These are phyloP conservation scores for Ophiostoma fasciatum DNA, from an alignment of 2,329 filamentous ascomycete species.

Conservation along the genomic window DNA sequence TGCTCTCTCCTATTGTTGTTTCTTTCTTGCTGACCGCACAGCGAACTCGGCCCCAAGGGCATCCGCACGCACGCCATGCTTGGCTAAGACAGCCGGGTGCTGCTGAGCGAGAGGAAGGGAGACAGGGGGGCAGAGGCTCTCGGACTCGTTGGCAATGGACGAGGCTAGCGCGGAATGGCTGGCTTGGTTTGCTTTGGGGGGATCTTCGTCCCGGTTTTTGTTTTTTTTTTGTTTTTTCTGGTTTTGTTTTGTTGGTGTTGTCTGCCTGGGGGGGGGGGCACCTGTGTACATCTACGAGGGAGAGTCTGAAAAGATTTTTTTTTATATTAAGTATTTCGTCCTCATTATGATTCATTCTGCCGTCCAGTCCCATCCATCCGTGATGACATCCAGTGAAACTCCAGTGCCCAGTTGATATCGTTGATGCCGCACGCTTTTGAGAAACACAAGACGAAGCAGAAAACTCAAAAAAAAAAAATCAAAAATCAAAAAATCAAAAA, in stretches of 20 bases:
- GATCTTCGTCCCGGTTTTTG: not conserved
- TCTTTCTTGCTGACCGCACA: conserved; percentile 15
- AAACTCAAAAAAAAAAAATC: not conserved
- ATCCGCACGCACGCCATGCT: conserved; percentile 40
- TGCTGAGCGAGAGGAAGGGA: not conserved
- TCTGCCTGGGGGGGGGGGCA: too few species aligned
- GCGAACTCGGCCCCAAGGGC: conserved; percentile 39
- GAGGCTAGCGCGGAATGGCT: too few species aligned
- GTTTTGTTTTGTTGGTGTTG: conserved; percentile 1
- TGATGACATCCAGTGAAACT: too few species aligned
- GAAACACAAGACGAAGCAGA: not conserved
- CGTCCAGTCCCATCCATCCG: too few species aligned
- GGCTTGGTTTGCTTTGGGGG: conserved; percentile 1
- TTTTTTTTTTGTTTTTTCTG: not conserved
- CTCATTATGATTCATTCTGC: not conserved
- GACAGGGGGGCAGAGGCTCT: not conserved
- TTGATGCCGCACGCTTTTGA: too few species aligned
- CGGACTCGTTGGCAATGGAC: too few species aligned
- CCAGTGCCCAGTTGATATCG: too few species aligned
- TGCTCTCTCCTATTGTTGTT: not conserved
- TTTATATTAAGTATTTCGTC: too few species aligned
- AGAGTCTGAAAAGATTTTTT: too few species aligned
- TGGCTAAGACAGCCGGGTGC: conserved; percentile 16
- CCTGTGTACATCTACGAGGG: too few species aligned
- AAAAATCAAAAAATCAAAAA: not conserved